These are phyloP conservation scores for Cephaloascus albidus DNA, from an alignment of 805 yeast species.

Conservation along the genomic window DNA sequence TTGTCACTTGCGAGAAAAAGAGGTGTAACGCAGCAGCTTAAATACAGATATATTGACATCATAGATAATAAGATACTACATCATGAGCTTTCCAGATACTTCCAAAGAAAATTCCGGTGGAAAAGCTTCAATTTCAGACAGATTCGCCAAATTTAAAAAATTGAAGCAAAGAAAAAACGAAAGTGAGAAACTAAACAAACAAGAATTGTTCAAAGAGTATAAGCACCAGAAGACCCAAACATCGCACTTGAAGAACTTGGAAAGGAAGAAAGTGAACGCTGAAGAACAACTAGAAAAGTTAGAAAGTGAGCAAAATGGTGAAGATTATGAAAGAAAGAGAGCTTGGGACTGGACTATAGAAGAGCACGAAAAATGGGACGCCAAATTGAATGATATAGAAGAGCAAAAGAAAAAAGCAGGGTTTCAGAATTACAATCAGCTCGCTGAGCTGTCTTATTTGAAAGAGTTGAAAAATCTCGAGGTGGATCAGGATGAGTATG, in stretches of 20 bases:
- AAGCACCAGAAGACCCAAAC: constrained; percentile 10
- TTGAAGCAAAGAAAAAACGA: constrained; percentile 16
- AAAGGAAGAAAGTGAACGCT: constrained; percentile 16
- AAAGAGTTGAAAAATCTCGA: constrained; percentile 35
- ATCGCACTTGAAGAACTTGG: constrained; percentile 5
- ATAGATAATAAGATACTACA: no score
- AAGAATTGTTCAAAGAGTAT: constrained; percentile 25
- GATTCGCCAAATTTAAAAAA: constrained; percentile 14
- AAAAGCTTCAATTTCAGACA: constrained; percentile 3
- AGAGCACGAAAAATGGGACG: constrained; percentile 58
- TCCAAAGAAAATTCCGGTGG: no score
- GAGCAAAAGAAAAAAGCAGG: constrained; percentile 21
- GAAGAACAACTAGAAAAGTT: constrained; percentile 24
- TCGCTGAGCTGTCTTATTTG: constrained; percentile 54
- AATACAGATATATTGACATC: no score
- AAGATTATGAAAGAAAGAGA: constrained; percentile 29
- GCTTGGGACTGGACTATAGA: constrained; percentile 53
- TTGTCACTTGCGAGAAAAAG: no score
- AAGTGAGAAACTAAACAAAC: constrained; percentile 19
- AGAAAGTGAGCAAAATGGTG: constrained; percentile 25
- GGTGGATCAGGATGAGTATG: constrained; percentile 32
- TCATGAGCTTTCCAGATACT: no score
- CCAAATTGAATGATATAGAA: constrained; percentile 18
- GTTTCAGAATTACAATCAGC: constrained; percentile 37
- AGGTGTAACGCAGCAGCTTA: no score